These are phyloP conservation scores for Coniosporium tulheliwenetii DNA, from an alignment of 2,329 filamentous ascomycete genomes.

Conservation along the genomic window DNA sequence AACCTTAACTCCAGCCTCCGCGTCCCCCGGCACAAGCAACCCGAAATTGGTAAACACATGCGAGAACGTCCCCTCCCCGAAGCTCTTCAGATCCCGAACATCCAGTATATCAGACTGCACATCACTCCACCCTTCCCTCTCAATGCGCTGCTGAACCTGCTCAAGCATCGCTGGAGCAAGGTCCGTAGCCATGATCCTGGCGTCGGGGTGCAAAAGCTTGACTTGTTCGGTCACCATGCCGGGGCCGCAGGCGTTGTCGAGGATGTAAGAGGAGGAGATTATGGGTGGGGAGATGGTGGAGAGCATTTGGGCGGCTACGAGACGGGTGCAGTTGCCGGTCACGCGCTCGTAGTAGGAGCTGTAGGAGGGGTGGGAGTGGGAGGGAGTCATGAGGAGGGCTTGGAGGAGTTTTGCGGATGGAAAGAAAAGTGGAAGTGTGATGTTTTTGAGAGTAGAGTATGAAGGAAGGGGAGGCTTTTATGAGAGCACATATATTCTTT, in stretches of 20 bases:
- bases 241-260: constrained; percentile 18
- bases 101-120: background rate
- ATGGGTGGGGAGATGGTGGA: constrained; percentile 11
- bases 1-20: background rate
- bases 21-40: background rate
- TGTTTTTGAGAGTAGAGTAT: background rate
- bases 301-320: constrained; percentile 12
- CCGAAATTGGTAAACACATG: constrained; percentile 1
- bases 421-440: background rate
- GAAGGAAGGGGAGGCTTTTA: background rate
- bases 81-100: background rate
- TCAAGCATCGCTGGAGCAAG: background rate
- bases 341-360: background rate
- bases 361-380: background rate
- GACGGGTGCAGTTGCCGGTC: background rate
- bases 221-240: constrained; percentile 14
- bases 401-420: background rate
- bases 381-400: background rate
- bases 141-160: background rate
- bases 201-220: background rate
- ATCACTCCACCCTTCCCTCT: background rate
- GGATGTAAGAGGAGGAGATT: constrained; percentile 12
- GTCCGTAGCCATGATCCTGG: background rate
- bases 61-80: background rate
- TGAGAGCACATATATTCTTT: background rate